Evolutionary conservation across 768 basidiomycete species (phyloP).

Genomic region (Cubamyces sp.): DNA sequence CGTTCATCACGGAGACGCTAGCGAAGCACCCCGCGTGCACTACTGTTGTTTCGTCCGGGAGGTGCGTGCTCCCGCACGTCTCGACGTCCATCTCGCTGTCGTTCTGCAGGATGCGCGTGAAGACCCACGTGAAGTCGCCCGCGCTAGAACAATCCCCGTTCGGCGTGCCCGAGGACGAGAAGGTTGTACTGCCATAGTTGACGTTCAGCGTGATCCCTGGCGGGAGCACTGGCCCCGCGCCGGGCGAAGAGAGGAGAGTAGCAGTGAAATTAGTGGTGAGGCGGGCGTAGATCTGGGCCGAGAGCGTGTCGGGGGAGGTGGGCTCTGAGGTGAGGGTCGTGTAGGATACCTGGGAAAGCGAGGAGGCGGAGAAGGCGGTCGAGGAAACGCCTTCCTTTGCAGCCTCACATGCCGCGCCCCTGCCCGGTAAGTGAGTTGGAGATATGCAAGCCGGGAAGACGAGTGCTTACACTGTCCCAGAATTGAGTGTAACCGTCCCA

Average conservation of each 20-base stretch:
- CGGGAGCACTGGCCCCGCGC: constrained; percentile 43
- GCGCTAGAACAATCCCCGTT: constrained; percentile 41
- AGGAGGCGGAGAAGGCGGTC: constrained; percentile 37
- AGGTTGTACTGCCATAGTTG: constrained; percentile 44
- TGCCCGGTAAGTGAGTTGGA: background rate
- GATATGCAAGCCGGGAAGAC: background rate
- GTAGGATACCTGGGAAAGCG: constrained; percentile 32
- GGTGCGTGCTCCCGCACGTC: constrained; percentile 47
- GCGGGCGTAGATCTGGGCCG: constrained; percentile 27
- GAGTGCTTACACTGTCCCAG: constrained; percentile 29
- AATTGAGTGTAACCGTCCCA: constrained; percentile 22
- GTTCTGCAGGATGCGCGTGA: constrained; percentile 44
- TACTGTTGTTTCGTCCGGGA: constrained; percentile 49
- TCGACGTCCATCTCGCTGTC: constrained; percentile 43
- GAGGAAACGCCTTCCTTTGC: constrained; percentile 35
- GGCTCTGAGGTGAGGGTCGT: constrained; percentile 31
- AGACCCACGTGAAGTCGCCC: constrained; percentile 46
- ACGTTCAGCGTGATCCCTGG: constrained; percentile 49
- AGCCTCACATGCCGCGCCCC: constrained; percentile 35
- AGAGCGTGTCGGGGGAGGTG: constrained; percentile 22
- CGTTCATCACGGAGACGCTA: constrained; percentile 44
- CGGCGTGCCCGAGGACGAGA: constrained; percentile 28
- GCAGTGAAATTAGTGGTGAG: constrained; percentile 28
- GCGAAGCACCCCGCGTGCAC: constrained; percentile 47
- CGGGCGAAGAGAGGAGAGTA: constrained; percentile 24